Base-by-base conservation (phyloP, 139 green algal species). In the Trebouxia sp. region DNA sequence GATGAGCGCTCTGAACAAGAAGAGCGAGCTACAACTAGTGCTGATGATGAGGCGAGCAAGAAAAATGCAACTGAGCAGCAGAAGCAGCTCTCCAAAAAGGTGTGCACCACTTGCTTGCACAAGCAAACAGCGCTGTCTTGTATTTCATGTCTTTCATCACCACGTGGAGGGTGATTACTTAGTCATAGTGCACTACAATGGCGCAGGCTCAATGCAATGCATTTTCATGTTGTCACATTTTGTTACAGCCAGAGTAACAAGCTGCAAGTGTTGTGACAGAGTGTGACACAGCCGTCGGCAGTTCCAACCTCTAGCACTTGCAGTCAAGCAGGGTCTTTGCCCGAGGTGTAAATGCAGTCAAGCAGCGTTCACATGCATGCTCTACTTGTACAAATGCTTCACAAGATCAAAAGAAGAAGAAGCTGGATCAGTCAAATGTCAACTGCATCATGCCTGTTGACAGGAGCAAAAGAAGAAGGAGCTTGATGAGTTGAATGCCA, bases 401-500 rank as follows among this genome's bases (percentile, higher is more conserved):
- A n/a, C n/a, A n/a, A n/a, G n/a, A n/a, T n/a, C n/a, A n/a, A n/a
- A n/a, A n/a, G n/a, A n/a, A n/a, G n/a, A n/a, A n/a, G n/a, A n/a
- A n/a, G n/a, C n/a, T n/a, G n/a, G n/a, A n/a, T n/a, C n/a, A n/a
- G n/a, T n/a, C n/a, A n/a, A n/a, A n/a, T n/a, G n/a, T n/a, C n/a
- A n/a, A n/a, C n/a, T n/a, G 66, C 17, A 9, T 30, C 4, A 22
- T 41, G 41, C 30, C 22, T 22, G 20, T 26, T 37, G 70, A 77
- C 81, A 90, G 81, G 87, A 91, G 78, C 80, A 78, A 39, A 90
- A 90, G 58, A 84, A 85, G 55, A 87, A 89, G 78, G 86, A 91
- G 72, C 69, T 91, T 76, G 83, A 89, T 30, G 87, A 91, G 32
- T 32, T 91, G 78, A 82, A 88, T 53, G 79, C 78, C 2, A 78